Evolutionary conservation across 305 asterid genomes (phyloP).

Genomic region (Fraxinus sp.): DNA sequence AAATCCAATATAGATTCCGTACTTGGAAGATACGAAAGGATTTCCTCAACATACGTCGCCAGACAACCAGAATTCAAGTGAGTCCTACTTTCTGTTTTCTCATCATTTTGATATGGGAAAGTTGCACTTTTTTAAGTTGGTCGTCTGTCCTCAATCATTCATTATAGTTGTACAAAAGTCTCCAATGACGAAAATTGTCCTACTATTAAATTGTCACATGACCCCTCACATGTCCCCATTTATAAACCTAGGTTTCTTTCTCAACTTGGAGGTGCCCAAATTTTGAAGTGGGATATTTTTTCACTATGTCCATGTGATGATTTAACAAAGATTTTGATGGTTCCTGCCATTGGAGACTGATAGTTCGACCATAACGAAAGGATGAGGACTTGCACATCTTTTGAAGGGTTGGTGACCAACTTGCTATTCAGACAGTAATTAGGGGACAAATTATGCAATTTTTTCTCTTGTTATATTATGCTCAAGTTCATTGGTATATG

Average conservation of each 20-base stretch:
- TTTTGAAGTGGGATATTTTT: neutral
- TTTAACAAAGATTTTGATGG: neutral
- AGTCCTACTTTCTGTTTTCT: conserved; percentile 16
- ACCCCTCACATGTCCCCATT: neutral
- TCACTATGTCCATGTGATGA: neutral
- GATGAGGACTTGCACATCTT: neutral
- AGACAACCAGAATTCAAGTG: conserved; percentile 85
- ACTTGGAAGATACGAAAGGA: conserved; percentile 86
- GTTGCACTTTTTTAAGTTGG: neutral
- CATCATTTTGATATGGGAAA: neutral
- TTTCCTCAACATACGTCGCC: conserved; percentile 81
- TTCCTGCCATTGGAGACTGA: neutral
- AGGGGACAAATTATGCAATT: neutral
- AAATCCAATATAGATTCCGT: conserved; percentile 83
- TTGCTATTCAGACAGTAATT: neutral
- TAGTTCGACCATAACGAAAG: neutral
- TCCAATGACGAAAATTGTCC: neutral
- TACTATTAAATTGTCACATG: neutral
- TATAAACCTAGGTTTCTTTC: neutral
- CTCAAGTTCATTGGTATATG: neutral
- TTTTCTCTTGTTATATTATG: neutral
- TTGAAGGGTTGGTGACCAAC: neutral
- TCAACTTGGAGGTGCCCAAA: neutral
- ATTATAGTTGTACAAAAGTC: neutral
- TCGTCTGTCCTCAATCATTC: neutral